Conservation (phyloP, 139 green algal species). For the Volvox africanus region DNA sequence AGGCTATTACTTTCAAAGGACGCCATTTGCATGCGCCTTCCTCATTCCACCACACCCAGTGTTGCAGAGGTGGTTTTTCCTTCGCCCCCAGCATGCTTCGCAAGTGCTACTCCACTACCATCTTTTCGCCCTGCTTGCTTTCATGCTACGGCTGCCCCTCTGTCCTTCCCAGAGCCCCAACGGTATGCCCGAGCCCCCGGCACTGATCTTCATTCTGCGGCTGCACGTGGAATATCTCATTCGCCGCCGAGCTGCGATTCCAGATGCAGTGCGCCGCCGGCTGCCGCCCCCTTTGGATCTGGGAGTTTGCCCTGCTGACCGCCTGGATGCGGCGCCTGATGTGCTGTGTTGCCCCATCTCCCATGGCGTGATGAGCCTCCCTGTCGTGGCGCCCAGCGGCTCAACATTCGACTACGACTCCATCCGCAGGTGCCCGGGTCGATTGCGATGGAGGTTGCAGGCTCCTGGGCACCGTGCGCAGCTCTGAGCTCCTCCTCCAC, state of each 20-base stretch:
- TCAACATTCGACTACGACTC: constrained; percentile 30
- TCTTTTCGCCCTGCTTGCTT: too few relatives aligned
- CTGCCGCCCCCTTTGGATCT: constrained; percentile 26
- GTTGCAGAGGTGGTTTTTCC: too few relatives aligned
- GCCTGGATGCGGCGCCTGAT: constrained; percentile 6
- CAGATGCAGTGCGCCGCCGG: background rate
- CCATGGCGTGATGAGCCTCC: constrained; percentile 26
- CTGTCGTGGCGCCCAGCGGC: constrained; percentile 36
- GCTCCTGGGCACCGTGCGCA: background rate
- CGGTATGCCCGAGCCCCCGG: constrained; percentile 15
- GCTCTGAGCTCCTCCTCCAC: background rate
- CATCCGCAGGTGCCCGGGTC: background rate
- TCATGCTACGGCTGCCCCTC: background rate
- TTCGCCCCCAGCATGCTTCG: too few relatives aligned
- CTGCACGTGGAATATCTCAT: constrained; percentile 35
- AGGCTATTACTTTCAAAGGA: too few relatives aligned
- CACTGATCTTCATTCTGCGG: constrained; percentile 36
- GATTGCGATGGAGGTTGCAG: background rate
- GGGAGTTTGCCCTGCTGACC: background rate
- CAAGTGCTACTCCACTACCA: too few relatives aligned
- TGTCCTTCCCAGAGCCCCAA: background rate
- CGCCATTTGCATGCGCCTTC: too few relatives aligned
- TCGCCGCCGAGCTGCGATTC: background rate
- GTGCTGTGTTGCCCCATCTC: constrained; percentile 47
- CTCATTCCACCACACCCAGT: too few relatives aligned